Percentiles rank a stretch among this genome's conserved stretches.
These are phyloP conservation scores for Trichocomaceae sp. DNA, from an alignment of 2,329 filamentous ascomycete genomes.

Conservation along the genomic window DNA sequence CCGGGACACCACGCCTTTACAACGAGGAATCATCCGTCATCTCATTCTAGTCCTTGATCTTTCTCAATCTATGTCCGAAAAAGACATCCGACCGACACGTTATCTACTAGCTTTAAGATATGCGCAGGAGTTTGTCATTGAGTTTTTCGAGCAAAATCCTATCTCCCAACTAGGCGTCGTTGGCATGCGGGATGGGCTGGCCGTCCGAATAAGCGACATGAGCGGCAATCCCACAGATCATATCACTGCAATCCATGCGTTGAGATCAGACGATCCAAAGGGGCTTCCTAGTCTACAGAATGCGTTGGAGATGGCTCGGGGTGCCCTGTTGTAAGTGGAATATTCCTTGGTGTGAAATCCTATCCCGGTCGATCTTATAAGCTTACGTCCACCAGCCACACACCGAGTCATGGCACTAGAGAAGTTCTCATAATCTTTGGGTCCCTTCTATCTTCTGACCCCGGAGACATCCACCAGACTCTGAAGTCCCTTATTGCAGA, in stretches of 20 bases:
- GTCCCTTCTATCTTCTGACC: slow-evolving; percentile 81
- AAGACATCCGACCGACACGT: slow-evolving; percentile 83
- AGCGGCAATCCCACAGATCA: slow-evolving; percentile 88
- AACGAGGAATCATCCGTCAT: slow-evolving; percentile 96
- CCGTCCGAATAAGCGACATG: slow-evolving; percentile 78
- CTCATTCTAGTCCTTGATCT: slow-evolving; percentile 86
- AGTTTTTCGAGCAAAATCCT: slow-evolving; percentile 98
- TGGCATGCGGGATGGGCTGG: slow-evolving; percentile 88
- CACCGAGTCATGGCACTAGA: slow-evolving; percentile 84
- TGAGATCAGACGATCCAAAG: slow-evolving; percentile 61
- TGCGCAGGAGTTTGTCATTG: slow-evolving; percentile 78
- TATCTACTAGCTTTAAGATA: slow-evolving; percentile 77
- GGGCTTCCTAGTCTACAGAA: slow-evolving; percentile 84
- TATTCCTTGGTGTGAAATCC: background rate
- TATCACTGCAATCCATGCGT: slow-evolving; percentile 63
- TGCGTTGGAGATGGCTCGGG: slow-evolving; percentile 88
- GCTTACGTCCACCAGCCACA: slow-evolving; percentile 55
- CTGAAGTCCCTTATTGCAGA: slow-evolving; percentile 72
- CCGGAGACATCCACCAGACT: slow-evolving; percentile 90
- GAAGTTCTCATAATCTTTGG: slow-evolving; percentile 91
- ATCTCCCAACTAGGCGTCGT: slow-evolving; percentile 92
- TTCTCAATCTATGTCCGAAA: slow-evolving; percentile 88
- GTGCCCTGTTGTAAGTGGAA: slow-evolving; percentile 72
- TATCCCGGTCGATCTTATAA: background rate
- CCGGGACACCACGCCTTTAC: slow-evolving; percentile 89